A percentile compares a stretch with the other conserved stretches of the same genome.
Conservation (phyloP, 2,329 filamentous ascomycete species). For the Fusarium sp. region DNA sequence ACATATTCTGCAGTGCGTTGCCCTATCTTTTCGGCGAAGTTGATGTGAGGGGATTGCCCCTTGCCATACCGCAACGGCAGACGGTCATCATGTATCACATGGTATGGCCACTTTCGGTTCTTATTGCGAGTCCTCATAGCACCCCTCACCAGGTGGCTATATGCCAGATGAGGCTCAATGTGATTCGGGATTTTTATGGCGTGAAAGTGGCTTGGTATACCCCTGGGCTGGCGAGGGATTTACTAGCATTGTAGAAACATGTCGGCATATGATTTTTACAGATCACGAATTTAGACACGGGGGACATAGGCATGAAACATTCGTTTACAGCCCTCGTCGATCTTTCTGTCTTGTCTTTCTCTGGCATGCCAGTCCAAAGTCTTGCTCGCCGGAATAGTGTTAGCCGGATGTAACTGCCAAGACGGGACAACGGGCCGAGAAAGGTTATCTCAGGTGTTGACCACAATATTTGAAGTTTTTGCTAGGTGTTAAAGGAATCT, state of each 20-base stretch:
- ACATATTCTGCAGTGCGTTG: conserved; percentile 15
- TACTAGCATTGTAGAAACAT: conserved; percentile 11
- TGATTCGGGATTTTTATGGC: conserved; percentile 26
- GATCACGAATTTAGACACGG: background rate
- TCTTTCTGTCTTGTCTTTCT: no score
- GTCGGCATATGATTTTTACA: background rate
- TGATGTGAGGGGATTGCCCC: conserved; percentile 18
- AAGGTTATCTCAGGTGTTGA: no score
- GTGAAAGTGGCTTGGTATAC: conserved; percentile 31
- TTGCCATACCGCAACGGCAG: conserved; percentile 22
- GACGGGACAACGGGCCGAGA: background rate
- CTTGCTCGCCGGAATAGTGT: background rate
- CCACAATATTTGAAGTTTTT: no score
- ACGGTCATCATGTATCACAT: conserved; percentile 33
- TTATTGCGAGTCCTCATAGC: conserved; percentile 15
- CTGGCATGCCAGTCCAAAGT: no score
- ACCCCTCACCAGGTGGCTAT: conserved; percentile 12
- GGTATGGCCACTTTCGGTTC: conserved; percentile 29
- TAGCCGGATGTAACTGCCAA: background rate
- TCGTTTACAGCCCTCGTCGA: background rate
- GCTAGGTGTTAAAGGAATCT: no score
- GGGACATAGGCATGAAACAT: background rate
- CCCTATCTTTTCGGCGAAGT: conserved; percentile 34
- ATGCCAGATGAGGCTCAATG: conserved; percentile 14
- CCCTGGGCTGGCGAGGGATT: conserved; percentile 14